Percentiles rank a stretch among this genome's conserved stretches.
Conservation (phyloP, 345 rosid genomes). For the Mallotus nudiflorus region DNA sequence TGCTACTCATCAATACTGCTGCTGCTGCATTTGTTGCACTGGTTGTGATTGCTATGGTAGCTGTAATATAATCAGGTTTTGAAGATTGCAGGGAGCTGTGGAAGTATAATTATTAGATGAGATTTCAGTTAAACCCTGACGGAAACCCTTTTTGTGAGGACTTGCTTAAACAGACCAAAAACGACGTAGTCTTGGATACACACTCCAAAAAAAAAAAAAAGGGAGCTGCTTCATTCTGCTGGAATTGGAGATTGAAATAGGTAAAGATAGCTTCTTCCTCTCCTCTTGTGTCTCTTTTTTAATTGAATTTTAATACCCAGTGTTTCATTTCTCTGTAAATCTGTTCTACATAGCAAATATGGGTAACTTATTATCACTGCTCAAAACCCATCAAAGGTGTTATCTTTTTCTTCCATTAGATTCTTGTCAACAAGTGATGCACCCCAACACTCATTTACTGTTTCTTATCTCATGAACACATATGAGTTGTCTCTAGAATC, state of each 20-base stretch:
- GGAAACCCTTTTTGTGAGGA: background rate
- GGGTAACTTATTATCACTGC: background rate
- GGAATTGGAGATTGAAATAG: background rate
- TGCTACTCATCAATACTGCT: too few species aligned
- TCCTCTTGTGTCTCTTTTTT: background rate
- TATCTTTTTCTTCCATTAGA: background rate
- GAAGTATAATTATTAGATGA: too few species aligned
- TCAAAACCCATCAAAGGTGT: background rate
- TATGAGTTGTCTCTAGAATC: conserved; percentile 36
- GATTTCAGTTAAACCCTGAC: background rate
- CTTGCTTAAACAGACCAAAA: too few species aligned
- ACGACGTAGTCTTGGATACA: too few species aligned
- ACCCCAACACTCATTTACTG: conserved; percentile 20
- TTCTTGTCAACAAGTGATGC: conserved; percentile 9
- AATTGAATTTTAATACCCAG: background rate
- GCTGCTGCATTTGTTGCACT: too few species aligned
- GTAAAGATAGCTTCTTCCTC: too few species aligned
- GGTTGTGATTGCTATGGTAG: too few species aligned
- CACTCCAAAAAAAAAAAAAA: too few species aligned
- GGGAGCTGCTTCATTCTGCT: background rate
- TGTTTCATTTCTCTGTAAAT: background rate
- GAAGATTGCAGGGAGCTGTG: too few species aligned
- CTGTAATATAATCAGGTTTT: too few species aligned
- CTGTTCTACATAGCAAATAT: background rate
- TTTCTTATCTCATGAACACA: conserved; percentile 39